Conservation (phyloP, 805 yeast genomes). For the Nakazawaea holstii region DNA sequence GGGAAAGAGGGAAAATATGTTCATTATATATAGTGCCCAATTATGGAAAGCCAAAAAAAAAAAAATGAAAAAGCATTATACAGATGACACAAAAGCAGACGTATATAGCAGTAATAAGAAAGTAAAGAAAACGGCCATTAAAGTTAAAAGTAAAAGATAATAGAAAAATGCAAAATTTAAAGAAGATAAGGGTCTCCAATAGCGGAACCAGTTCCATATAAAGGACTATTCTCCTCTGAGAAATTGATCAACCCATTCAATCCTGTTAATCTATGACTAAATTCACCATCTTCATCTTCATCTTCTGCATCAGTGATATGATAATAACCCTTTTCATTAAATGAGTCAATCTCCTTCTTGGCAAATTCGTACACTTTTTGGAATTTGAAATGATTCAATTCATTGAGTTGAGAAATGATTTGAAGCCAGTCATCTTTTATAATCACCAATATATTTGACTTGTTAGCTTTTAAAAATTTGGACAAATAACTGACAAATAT, state of each 20-base stretch:
- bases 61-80: too few species aligned
- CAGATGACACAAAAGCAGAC: too few species aligned
- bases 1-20: too few species aligned
- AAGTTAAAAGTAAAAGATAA: not conserved
- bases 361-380: conserved; percentile 19
- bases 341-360: conserved; percentile 21
- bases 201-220: conserved; percentile 8
- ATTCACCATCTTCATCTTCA: conserved; percentile 5
- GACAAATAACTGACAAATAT: conserved; percentile 21
- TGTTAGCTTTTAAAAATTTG: conserved; percentile 24
- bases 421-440: conserved; percentile 27
- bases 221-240: conserved; percentile 13
- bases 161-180: not conserved
- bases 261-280: conserved; percentile 18
- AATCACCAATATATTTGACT: conserved; percentile 25
- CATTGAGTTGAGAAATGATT: conserved; percentile 23
- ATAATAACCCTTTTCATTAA: conserved; percentile 16
- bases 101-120: not conserved
- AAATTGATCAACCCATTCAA: conserved; percentile 17
- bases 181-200: conserved; percentile 1
- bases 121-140: not conserved
- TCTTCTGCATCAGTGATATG: conserved; percentile 1
- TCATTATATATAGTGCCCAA: too few species aligned
- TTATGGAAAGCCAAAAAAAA: too few species aligned
- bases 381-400: conserved; percentile 24